Percentiles rank a stretch among this genome's conserved stretches.
Evolutionary conservation across 352 stramenopile genomes (phyloP).

Genomic region (Pythium phragmitis): DNA sequence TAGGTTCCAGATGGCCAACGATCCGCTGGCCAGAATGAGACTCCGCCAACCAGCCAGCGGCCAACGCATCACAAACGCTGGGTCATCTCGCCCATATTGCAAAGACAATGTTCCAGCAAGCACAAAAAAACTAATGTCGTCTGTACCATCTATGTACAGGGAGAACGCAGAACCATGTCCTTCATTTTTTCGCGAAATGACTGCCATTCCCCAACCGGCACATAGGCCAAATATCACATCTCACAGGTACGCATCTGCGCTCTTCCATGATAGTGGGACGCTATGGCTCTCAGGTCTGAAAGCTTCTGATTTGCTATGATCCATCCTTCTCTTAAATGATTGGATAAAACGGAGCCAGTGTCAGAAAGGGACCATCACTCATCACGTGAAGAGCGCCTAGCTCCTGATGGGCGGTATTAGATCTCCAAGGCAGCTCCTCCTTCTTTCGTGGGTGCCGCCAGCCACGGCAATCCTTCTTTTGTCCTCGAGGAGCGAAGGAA

Average conservation of each 20-base stretch:
- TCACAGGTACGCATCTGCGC: slow-evolving; percentile 13
- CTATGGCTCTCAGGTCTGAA: background rate
- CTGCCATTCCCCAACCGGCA: slow-evolving; percentile 10
- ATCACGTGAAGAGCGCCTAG: background rate
- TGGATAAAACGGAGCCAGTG: no score
- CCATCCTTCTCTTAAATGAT: no score
- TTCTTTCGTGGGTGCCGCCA: background rate
- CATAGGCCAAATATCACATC: slow-evolving; percentile 15
- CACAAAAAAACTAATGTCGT: background rate
- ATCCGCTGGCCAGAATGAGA: no score
- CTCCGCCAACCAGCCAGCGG: no score
- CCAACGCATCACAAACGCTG: no score
- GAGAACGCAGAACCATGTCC: slow-evolving; percentile 19
- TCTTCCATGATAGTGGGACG: slow-evolving; percentile 26
- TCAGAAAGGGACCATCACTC: slow-evolving; percentile 15
- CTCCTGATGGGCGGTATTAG: slow-evolving; percentile 20
- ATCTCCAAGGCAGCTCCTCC: slow-evolving; percentile 5
- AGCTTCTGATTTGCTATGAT: background rate
- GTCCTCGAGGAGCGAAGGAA: background rate
- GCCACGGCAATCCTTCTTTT: background rate
- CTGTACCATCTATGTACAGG: slow-evolving; percentile 10
- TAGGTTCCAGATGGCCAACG: no score
- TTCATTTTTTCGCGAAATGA: slow-evolving; percentile 8
- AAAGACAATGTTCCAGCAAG: no score
- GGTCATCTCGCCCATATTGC: background rate